These are phyloP conservation scores for Yarrowia divulgata DNA, from an alignment of 805 yeast species.

Conservation along the genomic window DNA sequence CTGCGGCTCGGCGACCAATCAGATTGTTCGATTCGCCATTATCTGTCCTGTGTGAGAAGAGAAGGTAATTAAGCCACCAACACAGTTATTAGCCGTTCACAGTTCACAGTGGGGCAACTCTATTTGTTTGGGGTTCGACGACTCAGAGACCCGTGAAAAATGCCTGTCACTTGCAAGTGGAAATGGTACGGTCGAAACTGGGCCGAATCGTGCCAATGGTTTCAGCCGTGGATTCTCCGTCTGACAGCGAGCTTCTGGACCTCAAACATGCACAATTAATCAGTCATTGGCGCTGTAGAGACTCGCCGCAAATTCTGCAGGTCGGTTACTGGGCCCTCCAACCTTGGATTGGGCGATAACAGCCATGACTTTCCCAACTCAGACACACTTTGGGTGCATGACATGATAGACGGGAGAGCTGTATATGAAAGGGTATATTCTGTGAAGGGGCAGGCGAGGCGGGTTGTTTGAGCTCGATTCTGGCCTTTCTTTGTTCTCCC, in stretches of 20 bases:
- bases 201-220: not conserved
- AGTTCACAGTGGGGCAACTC: not conserved
- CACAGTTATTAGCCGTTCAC: slow-evolving; percentile 11
- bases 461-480: no score
- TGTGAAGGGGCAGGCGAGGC: no score
- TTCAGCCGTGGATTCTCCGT: not conserved
- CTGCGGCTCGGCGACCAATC: not conserved
- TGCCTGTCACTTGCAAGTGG: not conserved
- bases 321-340: slow-evolving; percentile 22
- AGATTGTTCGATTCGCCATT: not conserved
- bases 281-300: not conserved
- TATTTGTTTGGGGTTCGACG: not conserved
- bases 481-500: not conserved
- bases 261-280: not conserved
- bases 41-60: slow-evolving; percentile 1
- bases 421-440: slow-evolving; percentile 9
- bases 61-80: slow-evolving; percentile 1
- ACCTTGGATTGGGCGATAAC: slow-evolving; percentile 37
- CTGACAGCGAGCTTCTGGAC: not conserved
- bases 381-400: slow-evolving; percentile 19
- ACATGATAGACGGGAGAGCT: slow-evolving; percentile 1
- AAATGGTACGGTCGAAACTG: not conserved
- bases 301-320: slow-evolving; percentile 11
- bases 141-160: not conserved
- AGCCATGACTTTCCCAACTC: slow-evolving; percentile 18